These are phyloP conservation scores for Auxenochlorella pyrenoidosa DNA, from an alignment of 139 green algal genomes.

Conservation along the genomic window DNA sequence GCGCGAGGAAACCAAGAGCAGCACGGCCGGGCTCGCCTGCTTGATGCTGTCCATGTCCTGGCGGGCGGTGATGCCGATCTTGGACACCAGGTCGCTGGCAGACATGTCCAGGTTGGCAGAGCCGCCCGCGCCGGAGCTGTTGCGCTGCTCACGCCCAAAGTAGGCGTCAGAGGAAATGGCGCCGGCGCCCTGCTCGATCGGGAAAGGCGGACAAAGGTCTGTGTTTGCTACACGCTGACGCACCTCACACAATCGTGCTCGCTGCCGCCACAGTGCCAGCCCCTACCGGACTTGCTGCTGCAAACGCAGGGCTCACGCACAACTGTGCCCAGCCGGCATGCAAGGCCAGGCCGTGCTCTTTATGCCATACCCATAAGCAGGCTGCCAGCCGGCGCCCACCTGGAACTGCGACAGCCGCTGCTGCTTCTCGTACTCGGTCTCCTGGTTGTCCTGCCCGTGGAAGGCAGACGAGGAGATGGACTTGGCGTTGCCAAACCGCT, in stretches of 20 bases:
- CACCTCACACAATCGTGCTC: no score
- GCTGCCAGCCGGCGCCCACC: conserved; percentile 9
- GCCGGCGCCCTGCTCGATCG: conserved; percentile 60
- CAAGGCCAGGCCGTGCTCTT: no score
- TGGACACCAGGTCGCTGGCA: conserved; percentile 81
- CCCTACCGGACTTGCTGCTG: no score
- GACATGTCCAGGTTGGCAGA: conserved; percentile 65
- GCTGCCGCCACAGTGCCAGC: no score
- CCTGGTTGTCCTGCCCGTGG: conserved; percentile 55
- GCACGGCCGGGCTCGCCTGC: background rate
- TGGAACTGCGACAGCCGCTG: conserved; percentile 52
- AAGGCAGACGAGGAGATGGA: conserved; percentile 80
- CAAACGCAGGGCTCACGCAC: background rate
- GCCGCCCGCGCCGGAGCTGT: conserved; percentile 16
- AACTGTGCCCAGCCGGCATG: no score
- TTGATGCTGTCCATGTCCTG: conserved; percentile 70
- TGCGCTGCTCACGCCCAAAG: conserved; percentile 62
- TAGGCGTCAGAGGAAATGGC: conserved; percentile 88
- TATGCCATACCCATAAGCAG: no score
- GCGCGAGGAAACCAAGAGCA: no score
- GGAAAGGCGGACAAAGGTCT: background rate
- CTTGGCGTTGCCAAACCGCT: conserved; percentile 90
- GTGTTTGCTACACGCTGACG: no score
- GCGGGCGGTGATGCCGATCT: conserved; percentile 72
- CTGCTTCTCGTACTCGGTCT: conserved; percentile 62